Evolutionary conservation across 192 early-diverging fungal genomes (phyloP).

Genomic region (Chytriomyces confervae): DNA sequence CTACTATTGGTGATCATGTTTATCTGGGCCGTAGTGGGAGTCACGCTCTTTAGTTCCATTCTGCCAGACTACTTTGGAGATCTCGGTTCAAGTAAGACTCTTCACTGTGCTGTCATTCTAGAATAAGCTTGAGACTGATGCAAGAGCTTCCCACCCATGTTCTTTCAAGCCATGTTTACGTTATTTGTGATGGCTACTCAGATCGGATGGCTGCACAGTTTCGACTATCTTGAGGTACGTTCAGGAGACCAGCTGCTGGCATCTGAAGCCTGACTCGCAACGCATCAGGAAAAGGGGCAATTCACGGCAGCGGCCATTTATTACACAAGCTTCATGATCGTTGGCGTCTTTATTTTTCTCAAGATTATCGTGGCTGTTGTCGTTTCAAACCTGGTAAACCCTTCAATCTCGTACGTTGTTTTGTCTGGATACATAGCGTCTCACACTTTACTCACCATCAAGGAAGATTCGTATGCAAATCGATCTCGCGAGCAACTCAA

Average conservation of each 20-base stretch:
- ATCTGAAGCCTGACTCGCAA: not conserved
- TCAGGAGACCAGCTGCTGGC: not conserved
- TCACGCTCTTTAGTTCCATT: slow-evolving; percentile 45
- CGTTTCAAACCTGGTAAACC: slow-evolving; percentile 49
- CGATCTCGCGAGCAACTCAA: slow-evolving; percentile 32
- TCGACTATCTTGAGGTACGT: slow-evolving; percentile 37
- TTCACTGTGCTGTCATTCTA: not conserved
- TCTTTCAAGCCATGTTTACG: slow-evolving; percentile 39
- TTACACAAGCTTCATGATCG: slow-evolving; percentile 45
- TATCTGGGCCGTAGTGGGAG: slow-evolving; percentile 49
- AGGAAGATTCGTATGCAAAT: slow-evolving; percentile 41
- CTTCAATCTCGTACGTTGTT: too few relatives aligned
- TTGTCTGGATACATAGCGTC: too few relatives aligned
- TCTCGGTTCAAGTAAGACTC: slow-evolving; percentile 26
- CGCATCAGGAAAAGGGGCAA: slow-evolving; percentile 32
- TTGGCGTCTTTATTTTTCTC: slow-evolving; percentile 49
- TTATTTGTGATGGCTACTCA: slow-evolving; percentile 47
- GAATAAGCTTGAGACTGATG: not conserved
- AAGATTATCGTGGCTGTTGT: slow-evolving; percentile 56
- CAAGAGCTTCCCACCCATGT: not conserved
- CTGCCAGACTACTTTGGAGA: slow-evolving; percentile 39
- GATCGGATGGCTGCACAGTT: slow-evolving; percentile 48
- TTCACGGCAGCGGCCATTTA: slow-evolving; percentile 46
- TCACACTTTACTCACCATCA: not conserved
- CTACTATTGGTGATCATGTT: slow-evolving; percentile 47